A percentile compares a stretch with the other conserved stretches of the same genome.
Conservation (phyloP, 208 protist genomes). For the Naegleria lovaniensis region DNA sequence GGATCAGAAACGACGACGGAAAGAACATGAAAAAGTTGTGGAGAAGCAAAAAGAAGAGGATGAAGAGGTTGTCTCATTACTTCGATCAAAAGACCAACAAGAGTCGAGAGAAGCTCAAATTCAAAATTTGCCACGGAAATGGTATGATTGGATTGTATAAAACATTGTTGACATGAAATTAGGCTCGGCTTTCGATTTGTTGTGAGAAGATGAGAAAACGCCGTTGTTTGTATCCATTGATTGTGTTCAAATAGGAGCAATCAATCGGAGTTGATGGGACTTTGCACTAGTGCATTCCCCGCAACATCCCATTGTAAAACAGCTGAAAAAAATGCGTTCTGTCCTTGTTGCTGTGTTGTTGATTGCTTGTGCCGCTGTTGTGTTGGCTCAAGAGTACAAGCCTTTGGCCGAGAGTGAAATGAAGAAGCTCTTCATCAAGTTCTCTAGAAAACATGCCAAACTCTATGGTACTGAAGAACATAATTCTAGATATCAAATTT, state of each 20-base stretch:
- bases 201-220: no score
- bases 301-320: no score
- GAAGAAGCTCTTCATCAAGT: neutral
- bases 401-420: neutral
- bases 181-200: no score
- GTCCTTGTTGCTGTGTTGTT: neutral
- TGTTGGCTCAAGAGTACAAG: neutral
- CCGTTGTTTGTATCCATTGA: no score
- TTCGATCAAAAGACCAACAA: neutral
- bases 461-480: neutral
- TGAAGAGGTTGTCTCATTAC: neutral
- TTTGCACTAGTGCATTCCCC: no score
- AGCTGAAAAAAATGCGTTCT: neutral
- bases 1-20: neutral
- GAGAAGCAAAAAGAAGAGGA: neutral
- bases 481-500: neutral
- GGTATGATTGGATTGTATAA: neutral
- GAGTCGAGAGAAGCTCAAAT: no score
- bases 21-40: neutral
- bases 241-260: no score
- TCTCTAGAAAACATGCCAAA: neutral
- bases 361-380: neutral
- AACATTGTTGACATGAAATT: no score
- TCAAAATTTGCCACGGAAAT: neutral
- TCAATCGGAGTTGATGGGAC: no score